A percentile compares a stretch with the other conserved stretches of the same genome.
Evolutionary conservation across 192 early-diverging fungal species (phyloP).

Genomic region (Gryganskiella cystojenkinii): DNA sequence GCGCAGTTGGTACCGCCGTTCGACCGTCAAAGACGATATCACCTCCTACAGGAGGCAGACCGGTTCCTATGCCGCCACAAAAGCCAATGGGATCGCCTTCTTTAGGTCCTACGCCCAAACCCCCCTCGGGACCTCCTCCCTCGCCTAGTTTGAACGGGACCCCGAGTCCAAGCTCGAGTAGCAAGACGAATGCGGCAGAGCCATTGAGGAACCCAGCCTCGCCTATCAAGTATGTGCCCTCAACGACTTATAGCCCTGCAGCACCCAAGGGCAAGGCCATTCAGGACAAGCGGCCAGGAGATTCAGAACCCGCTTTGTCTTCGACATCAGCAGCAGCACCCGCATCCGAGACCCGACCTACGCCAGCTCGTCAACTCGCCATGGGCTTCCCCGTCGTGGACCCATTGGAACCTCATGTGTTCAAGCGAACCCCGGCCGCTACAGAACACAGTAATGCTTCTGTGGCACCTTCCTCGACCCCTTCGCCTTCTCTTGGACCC

Average conservation of each 20-base stretch:
- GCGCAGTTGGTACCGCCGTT: background rate
- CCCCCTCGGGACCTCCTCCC: slow-evolving; percentile 32
- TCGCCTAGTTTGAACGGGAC: slow-evolving; percentile 12
- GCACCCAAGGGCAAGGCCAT: slow-evolving; percentile 14
- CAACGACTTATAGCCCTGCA: slow-evolving; percentile 37
- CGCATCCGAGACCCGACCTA: slow-evolving; percentile 19
- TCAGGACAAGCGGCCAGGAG: slow-evolving; percentile 23
- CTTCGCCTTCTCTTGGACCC: slow-evolving; percentile 1
- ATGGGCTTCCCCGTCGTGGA: slow-evolving; percentile 49
- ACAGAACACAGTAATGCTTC: slow-evolving; percentile 12
- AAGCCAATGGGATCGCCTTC: slow-evolving; percentile 21
- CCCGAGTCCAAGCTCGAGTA: background rate
- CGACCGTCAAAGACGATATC: slow-evolving; percentile 34
- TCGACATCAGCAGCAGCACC: background rate
- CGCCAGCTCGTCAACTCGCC: slow-evolving; percentile 22
- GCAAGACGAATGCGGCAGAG: background rate
- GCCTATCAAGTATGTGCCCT: slow-evolving; percentile 37
- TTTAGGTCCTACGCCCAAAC: slow-evolving; percentile 23
- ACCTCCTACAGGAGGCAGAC: slow-evolving; percentile 17
- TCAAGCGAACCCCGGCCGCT: slow-evolving; percentile 18
- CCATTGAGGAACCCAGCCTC: slow-evolving; percentile 24
- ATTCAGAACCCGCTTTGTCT: slow-evolving; percentile 12
- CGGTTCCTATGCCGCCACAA: slow-evolving; percentile 15
- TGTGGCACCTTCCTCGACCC: slow-evolving; percentile 16
- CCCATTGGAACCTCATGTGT: slow-evolving; percentile 34